Conservation (phyloP, 2,329 filamentous ascomycete genomes). For the Hortaea werneckii region DNA sequence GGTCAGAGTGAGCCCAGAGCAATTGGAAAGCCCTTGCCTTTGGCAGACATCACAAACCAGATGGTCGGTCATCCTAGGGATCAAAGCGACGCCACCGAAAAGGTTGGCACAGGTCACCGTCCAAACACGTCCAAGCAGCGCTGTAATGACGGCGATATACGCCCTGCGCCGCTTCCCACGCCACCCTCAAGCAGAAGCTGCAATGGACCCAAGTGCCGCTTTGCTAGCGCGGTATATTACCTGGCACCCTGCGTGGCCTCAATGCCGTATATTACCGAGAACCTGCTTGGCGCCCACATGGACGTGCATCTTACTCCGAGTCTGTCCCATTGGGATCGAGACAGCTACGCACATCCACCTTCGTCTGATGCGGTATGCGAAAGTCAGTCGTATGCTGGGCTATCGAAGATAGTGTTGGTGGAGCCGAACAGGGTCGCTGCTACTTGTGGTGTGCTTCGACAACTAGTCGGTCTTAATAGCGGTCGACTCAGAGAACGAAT, state of each 20-base stretch:
- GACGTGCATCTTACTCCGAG: conserved; percentile 1
- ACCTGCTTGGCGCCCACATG: conserved; percentile 17
- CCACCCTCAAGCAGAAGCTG: not conserved
- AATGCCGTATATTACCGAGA: conserved; percentile 19
- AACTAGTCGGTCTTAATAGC: conserved; percentile 14
- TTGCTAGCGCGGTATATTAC: conserved; percentile 14
- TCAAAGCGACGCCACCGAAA: not conserved
- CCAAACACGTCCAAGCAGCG: not conserved
- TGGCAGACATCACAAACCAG: conserved; percentile 9
- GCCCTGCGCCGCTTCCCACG: not conserved
- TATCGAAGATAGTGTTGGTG: conserved; percentile 24
- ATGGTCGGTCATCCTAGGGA: too few relatives aligned
- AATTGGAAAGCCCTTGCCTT: not conserved
- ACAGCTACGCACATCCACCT: conserved; percentile 14
- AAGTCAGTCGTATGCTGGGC: conserved; percentile 21
- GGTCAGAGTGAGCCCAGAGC: not conserved
- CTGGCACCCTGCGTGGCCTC: conserved; percentile 21
- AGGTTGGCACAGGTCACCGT: not conserved
- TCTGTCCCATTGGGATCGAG: conserved; percentile 22
- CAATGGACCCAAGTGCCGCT: conserved; percentile 10
- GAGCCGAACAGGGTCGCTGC: conserved; percentile 15
- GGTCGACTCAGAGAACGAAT: conserved; percentile 19
- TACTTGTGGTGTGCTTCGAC: conserved; percentile 7
- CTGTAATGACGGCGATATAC: not conserved
- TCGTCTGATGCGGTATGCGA: conserved; percentile 18